Percentiles rank a stretch among this genome's conserved stretches.
Conservation (phyloP, 2,329 filamentous ascomycete genomes). For the Arthrobotrys iridis region DNA sequence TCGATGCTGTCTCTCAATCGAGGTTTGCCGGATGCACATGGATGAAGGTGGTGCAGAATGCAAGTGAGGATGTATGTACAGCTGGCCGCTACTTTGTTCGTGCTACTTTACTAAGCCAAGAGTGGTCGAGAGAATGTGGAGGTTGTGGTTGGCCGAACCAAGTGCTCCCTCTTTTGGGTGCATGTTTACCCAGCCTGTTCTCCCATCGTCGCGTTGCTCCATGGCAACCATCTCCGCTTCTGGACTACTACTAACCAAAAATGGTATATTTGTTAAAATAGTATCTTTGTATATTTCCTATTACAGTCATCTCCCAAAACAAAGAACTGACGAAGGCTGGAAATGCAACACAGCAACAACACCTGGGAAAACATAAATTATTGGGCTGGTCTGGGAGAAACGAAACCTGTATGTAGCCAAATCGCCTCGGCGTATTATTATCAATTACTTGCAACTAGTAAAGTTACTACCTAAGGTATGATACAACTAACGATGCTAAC, state of each 20-base stretch:
- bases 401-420: no score
- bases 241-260: neutral
- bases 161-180: neutral
- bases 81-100: neutral
- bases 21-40: neutral
- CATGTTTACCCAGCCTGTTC: slow-evolving; percentile 35
- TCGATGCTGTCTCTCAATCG: neutral
- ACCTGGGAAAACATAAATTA: no score
- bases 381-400: no score
- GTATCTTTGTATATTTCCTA: neutral
- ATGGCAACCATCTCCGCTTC: slow-evolving; percentile 20
- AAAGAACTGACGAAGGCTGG: no score
- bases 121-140: slow-evolving; percentile 3
- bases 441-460: neutral
- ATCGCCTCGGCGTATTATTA: neutral
- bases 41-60: neutral
- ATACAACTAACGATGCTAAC: slow-evolving; percentile 21
- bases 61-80: neutral
- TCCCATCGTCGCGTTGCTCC: slow-evolving; percentile 23
- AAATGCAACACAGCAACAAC: neutral
- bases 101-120: slow-evolving; percentile 5
- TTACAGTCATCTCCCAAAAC: neutral
- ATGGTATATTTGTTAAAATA: neutral
- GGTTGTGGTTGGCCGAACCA: neutral
- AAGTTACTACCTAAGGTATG: neutral